phyloP scores from a whole-genome alignment of 2,329 filamentous ascomycete genomes.

The Arthrobotrys entomopaga region DNA sequence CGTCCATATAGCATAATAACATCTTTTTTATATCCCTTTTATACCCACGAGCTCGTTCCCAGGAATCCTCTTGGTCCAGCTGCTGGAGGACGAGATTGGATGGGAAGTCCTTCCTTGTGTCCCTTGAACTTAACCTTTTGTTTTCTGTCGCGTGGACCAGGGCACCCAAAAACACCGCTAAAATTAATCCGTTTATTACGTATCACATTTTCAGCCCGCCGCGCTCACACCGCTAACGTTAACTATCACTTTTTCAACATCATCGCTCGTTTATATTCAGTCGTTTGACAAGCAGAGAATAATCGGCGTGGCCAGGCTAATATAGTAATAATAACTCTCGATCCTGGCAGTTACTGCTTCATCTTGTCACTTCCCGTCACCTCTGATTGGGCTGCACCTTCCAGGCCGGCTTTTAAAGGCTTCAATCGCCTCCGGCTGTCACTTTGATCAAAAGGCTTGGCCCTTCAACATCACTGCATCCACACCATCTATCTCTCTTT shows the following conservation, averaged over 20 bases:
- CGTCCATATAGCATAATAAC: too few relatives aligned
- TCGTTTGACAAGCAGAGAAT: too few relatives aligned
- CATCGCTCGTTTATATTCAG: background rate
- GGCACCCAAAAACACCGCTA: slow-evolving; percentile 1
- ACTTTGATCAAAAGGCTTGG: background rate
- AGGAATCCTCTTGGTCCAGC: background rate
- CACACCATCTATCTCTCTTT: background rate
- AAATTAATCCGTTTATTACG: slow-evolving; percentile 25
- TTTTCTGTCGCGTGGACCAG: slow-evolving; percentile 16
- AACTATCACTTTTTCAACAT: slow-evolving; percentile 2
- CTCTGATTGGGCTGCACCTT: too few relatives aligned
- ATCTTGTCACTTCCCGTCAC: too few relatives aligned
- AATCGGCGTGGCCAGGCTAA: too few relatives aligned
- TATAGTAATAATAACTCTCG: too few relatives aligned
- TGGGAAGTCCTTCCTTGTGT: too few relatives aligned
- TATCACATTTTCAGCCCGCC: slow-evolving; percentile 45
- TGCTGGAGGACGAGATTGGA: background rate
- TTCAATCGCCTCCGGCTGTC: background rate
- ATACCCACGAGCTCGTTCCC: background rate
- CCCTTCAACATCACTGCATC: background rate
- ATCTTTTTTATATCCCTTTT: too few relatives aligned
- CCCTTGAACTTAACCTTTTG: too few relatives aligned
- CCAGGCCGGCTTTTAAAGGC: slow-evolving; percentile 4
- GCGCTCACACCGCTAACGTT: slow-evolving; percentile 25
- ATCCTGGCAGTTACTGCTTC: too few relatives aligned